Percentiles rank a stretch among this genome's conserved stretches.
These are phyloP conservation scores for Diaporthe vexans DNA, from an alignment of 2,329 filamentous ascomycete species.

Conservation along the genomic window DNA sequence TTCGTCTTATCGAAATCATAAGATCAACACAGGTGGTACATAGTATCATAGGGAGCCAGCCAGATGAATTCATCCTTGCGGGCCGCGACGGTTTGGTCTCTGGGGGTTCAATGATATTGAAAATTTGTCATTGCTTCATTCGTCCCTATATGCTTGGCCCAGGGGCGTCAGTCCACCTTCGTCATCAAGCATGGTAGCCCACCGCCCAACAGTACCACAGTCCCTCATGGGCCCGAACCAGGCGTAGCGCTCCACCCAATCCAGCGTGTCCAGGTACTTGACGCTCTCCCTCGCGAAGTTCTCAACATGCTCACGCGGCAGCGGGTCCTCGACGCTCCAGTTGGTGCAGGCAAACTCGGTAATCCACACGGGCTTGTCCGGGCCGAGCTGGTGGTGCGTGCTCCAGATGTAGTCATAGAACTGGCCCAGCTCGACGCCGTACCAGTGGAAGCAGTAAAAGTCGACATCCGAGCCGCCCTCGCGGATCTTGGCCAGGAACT, in stretches of 20 bases:
- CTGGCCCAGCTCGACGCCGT: conserved; percentile 43
- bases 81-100: too few relatives aligned
- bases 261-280: conserved; percentile 45
- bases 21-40: too few relatives aligned
- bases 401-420: conserved; percentile 47
- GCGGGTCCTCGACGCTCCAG: conserved; percentile 43
- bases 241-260: conserved; percentile 47
- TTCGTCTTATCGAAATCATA: too few relatives aligned
- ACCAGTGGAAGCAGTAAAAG: conserved; percentile 47
- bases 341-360: conserved; percentile 47
- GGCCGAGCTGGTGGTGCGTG: conserved; percentile 44
- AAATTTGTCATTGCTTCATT: not conserved
- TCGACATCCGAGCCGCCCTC: conserved; percentile 43
- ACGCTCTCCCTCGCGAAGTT: conserved; percentile 43
- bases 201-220: conserved; percentile 43
- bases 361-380: conserved; percentile 44
- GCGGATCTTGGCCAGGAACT: conserved; percentile 42
- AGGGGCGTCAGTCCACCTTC: conserved; percentile 43
- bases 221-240: conserved; percentile 47
- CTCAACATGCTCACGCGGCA: conserved; percentile 44
- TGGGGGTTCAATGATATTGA: not conserved
- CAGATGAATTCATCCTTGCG: not conserved
- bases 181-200: conserved; percentile 44
- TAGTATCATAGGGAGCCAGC: not conserved
- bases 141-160: conserved; percentile 44